phyloP scores from a whole-genome alignment of 2,329 filamentous ascomycete genomes.

The Calonectria fujianensis region DNA sequence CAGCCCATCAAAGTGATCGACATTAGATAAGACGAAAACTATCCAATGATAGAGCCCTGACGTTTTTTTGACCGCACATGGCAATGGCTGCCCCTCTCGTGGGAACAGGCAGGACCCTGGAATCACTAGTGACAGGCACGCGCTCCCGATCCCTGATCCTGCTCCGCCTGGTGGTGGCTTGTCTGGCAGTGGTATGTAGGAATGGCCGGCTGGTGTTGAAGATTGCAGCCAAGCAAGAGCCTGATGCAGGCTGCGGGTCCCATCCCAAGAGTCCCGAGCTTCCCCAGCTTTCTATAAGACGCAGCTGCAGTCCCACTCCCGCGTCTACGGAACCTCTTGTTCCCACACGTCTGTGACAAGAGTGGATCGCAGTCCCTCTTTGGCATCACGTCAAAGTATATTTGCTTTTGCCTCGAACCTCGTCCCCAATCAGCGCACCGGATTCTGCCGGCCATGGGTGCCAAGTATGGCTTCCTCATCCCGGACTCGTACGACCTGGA shows the following conservation, averaged over 20 bases:
- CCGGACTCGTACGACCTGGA: slow-evolving; percentile 51
- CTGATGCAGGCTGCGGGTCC: neutral
- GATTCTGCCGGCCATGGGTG: slow-evolving; percentile 29
- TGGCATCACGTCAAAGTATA: neutral
- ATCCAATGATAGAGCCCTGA: neutral
- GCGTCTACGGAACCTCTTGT: neutral
- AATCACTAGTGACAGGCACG: neutral
- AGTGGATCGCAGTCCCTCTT: slow-evolving; percentile 8
- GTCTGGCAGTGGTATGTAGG: neutral
- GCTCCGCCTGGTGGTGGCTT: slow-evolving; percentile 4
- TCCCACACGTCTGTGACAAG: slow-evolving; percentile 7
- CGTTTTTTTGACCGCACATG: neutral
- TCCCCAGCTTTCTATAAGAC: slow-evolving; percentile 21
- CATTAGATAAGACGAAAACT: neutral
- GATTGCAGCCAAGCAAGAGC: neutral
- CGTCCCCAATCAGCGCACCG: no score
- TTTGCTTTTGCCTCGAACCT: neutral
- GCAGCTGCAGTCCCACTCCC: slow-evolving; percentile 7
- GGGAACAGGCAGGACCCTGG: neutral
- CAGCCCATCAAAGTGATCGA: neutral
- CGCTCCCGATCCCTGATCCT: neutral
- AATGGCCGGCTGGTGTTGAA: neutral
- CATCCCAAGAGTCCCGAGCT: neutral
- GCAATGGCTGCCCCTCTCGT: neutral
- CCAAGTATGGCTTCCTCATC: slow-evolving; percentile 50